Base-by-base conservation (phyloP, 1,284 basidiomycete genomes). In the Tilletia setariae region DNA sequence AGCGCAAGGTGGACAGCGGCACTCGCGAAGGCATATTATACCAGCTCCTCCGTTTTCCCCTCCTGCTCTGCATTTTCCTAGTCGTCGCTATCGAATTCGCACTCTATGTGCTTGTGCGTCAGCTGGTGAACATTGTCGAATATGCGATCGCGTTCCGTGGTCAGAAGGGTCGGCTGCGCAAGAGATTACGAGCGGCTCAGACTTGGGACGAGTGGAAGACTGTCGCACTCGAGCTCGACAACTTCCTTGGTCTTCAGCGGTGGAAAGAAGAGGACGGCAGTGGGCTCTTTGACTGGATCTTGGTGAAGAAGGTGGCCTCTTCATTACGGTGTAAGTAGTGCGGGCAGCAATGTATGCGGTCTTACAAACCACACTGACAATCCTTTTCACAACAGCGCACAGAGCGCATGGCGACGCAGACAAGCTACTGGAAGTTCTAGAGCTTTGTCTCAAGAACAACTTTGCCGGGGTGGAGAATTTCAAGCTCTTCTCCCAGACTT, bases 401-500 rank as follows among this genome's bases (percentile, higher is more conserved):
- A 25, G 56, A 9, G 19, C 56, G 28, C 59, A 86, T 87, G 77
- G 91, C 89, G 86, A 51, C 70, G 90, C 68, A 84, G 90, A 74
- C 85, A 89, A 81, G 88, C 86, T 82, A 88, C 90, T 96, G 63
- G 87, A 95, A 67, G 92, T 98, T 0, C 85, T 99, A 43, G 93
- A 96, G 76, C 91, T 94, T 1, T 98, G 93, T 78, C 87, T 98
- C 56, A 87, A 94, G 67, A 89, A 89, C 65, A 98, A 98, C 83
- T 99, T 98, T 85, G 96, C 92, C 9, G 96, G 93, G 0, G 89
- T 93, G 0, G 95, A 98, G 84, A 93, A 91, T 64, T 85, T 90
- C 69, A 89, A 92, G 76, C 85, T 97, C 66, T 97, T 97, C 81
- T 93, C 91, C 82, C 91, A 83, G 93, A 86, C 92, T 90, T 79